Evolutionary conservation across 164 flowering plant genomes (phyloP).

Genomic region (Berberis vulgaris): DNA sequence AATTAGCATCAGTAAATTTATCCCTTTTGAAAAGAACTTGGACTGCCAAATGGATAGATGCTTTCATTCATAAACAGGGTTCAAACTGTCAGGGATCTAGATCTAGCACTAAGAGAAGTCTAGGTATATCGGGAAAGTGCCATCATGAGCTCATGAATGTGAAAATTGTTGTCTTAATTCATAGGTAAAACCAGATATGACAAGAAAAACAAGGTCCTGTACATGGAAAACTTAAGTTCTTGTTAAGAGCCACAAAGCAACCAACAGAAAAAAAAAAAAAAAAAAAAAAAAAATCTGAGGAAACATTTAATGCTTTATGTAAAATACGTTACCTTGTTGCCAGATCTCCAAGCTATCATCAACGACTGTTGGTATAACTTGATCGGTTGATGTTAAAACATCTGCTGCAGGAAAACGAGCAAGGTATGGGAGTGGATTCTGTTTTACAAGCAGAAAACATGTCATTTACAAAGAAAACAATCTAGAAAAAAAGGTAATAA

Average conservation of each 20-base stretch:
- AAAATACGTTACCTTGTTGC: slow-evolving; percentile 54
- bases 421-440: slow-evolving; percentile 95
- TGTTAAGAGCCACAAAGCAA: not conserved
- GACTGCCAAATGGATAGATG: too few species aligned
- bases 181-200: too few species aligned
- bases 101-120: too few species aligned
- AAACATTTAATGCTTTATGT: not conserved
- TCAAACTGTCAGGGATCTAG: too few species aligned
- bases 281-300: not conserved
- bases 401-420: slow-evolving; percentile 92
- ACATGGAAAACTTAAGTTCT: not conserved
- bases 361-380: slow-evolving; percentile 80
- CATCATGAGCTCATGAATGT: too few species aligned
- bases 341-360: slow-evolving; percentile 89
- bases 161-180: too few species aligned
- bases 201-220: not conserved
- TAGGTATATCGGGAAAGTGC: too few species aligned
- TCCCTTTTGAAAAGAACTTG: too few species aligned
- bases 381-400: slow-evolving; percentile 90
- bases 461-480: slow-evolving; percentile 4
- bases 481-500: not conserved
- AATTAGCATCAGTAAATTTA: too few species aligned
- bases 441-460: slow-evolving; percentile 16
- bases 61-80: too few species aligned
- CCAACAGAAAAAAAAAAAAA: too few species aligned